Base-by-base conservation (phyloP, 192 early-diverging fungal species). In the Rhizoclosmatium sp. region DNA sequence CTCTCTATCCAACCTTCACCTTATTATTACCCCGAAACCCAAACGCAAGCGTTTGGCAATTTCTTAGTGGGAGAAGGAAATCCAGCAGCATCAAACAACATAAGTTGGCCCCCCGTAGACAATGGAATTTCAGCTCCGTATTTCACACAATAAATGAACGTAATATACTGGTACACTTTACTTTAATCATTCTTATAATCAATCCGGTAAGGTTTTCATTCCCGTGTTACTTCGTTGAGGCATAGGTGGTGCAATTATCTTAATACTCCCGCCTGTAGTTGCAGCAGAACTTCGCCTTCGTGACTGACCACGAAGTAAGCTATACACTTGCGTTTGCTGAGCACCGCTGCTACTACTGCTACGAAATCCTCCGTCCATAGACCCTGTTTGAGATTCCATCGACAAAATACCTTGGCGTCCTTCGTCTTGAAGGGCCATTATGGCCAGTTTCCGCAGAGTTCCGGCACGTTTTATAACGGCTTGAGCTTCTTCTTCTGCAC, bases 311-410 rank as follows among this genome's bases (percentile, higher is more conserved):
- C 70, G 70, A 1, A 72, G 39, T 7, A 72, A 47, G 45, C 3
- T 72, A 45, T 44, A 72, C 21, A 72, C 70, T 58, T 72, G 70
- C 9, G 70, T 72, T 58, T 72, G 67, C 10, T 23, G 41, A 5
- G 62, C 21, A 0, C 16, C 5, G 51, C 51, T 54, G 51, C 51
- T 54, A 16, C 51, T 54, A 16, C 51, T 54, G 51, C 51, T 54
- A 16, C 9, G 16, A 16, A 54, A 12, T 54, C 5, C 14, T 47
- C 67, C 67, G 14, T 69, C 67, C 12, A 69, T 7, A 21, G 67
- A 69, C 45, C 9, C 67, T 14, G 67, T 19, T 21, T 69, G 46
- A 9, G 67, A 69, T 10, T n/a, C 31, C 67, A 44, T 65, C 19
- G 51, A 54, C 51, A 16, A 54, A 54, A 54, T 12, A 54, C 5